Evolutionary conservation across 2,329 filamentous ascomycete genomes (phyloP).

Genomic region (Coniochaeta sp.): DNA sequence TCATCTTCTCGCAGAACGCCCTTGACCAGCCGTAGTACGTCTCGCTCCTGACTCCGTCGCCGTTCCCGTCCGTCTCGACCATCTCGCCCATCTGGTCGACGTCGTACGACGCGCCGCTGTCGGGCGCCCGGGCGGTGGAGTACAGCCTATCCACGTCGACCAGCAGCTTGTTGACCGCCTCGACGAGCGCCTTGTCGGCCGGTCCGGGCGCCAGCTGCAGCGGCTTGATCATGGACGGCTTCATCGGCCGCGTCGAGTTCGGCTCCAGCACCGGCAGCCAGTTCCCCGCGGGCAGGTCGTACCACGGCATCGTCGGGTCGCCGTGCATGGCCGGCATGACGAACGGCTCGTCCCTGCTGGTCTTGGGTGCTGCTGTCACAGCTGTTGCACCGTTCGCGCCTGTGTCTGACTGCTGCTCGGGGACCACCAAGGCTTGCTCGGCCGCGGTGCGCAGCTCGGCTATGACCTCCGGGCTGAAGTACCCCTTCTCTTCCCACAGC

Average conservation of each 20-base stretch:
- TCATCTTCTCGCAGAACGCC: slow-evolving; percentile 76
- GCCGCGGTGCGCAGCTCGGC: slow-evolving; percentile 53
- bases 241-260: slow-evolving; percentile 68
- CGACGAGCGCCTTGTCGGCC: slow-evolving; percentile 57
- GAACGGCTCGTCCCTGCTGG: slow-evolving; percentile 55
- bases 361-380: slow-evolving; percentile 20
- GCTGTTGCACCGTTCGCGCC: slow-evolving; percentile 7
- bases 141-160: slow-evolving; percentile 65
- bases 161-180: slow-evolving; percentile 64
- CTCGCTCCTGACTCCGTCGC: slow-evolving; percentile 56
- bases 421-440: slow-evolving; percentile 34
- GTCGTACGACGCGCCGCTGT: slow-evolving; percentile 44
- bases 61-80: slow-evolving; percentile 58
- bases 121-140: slow-evolving; percentile 41
- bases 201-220: slow-evolving; percentile 63
- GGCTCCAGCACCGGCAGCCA: slow-evolving; percentile 73
- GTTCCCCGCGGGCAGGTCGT: slow-evolving; percentile 75
- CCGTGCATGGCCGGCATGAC: slow-evolving; percentile 72
- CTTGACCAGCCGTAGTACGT: slow-evolving; percentile 88
- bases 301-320: slow-evolving; percentile 65
- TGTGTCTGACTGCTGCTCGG: slow-evolving; percentile 30
- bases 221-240: slow-evolving; percentile 61
- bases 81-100: slow-evolving; percentile 71
- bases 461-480: slow-evolving; percentile 49
- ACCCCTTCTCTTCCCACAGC: slow-evolving; percentile 63